A percentile compares a stretch with the other conserved stretches of the same genome.
Conservation (phyloP, 805 yeast genomes). For the Metschnikowia amazonensis region DNA sequence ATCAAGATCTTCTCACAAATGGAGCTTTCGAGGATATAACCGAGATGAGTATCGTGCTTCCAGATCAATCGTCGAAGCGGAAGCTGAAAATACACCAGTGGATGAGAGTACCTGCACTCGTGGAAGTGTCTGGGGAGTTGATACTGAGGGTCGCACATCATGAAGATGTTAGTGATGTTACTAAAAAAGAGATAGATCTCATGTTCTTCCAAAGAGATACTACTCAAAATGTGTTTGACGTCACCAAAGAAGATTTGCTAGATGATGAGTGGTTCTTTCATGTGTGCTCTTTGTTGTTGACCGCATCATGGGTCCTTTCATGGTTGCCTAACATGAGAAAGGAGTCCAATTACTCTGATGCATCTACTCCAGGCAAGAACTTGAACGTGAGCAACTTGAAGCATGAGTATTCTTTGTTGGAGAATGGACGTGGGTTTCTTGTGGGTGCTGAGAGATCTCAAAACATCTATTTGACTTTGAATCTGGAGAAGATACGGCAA, state of each 20-base stretch:
- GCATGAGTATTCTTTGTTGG: conserved; percentile 41
- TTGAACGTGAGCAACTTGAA: conserved; percentile 31
- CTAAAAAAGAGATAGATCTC: conserved; percentile 25
- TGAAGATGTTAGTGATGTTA: conserved; percentile 9
- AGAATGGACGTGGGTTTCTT: conserved; percentile 30
- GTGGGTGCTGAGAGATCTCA: conserved; percentile 21
- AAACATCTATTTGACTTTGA: conserved; percentile 33
- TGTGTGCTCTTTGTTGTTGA: conserved; percentile 49
- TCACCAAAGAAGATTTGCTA: conserved; percentile 50
- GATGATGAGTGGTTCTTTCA: conserved; percentile 50
- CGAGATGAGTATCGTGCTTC: conserved; percentile 12
- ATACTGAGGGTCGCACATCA: conserved; percentile 5
- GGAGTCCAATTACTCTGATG: conserved; percentile 26
- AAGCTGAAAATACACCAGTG: conserved; percentile 29
- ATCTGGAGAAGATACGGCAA: conserved; percentile 25
- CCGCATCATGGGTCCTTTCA: conserved; percentile 51
- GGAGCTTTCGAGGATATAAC: conserved; percentile 22
- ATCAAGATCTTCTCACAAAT: conserved; percentile 34
- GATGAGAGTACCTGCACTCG: conserved; percentile 31
- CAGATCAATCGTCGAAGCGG: conserved; percentile 16
- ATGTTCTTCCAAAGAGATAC: conserved; percentile 23
- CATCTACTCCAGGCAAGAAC: conserved; percentile 14
- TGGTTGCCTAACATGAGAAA: conserved; percentile 60
- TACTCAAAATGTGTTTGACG: conserved; percentile 22
- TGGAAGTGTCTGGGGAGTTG: conserved; percentile 19